A percentile compares a stretch with the other conserved stretches of the same genome.
phyloP scores from a whole-genome alignment of 73 alveolate species.

The Loxodes magnus region DNA sequence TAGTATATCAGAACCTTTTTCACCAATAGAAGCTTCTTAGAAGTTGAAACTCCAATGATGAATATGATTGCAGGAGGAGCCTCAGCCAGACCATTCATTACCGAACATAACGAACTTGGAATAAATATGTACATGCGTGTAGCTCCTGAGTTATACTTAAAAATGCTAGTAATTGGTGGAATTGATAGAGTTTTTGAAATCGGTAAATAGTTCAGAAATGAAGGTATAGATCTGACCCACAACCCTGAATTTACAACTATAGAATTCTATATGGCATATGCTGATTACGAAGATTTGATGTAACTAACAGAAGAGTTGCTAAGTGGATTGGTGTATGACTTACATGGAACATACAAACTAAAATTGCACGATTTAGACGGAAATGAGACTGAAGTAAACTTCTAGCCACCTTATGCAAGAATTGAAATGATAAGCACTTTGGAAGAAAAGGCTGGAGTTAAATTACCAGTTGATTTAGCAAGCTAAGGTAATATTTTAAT shows the following conservation, averaged over 20 bases:
- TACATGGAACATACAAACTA: conserved; percentile 86
- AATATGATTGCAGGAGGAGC: conserved; percentile 99
- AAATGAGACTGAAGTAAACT: conserved; percentile 67
- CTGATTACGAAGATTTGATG: conserved; percentile 98
- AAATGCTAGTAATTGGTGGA: conserved; percentile 99
- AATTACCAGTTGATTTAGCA: conserved; percentile 62
- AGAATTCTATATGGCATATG: conserved; percentile 97
- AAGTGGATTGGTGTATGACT: conserved; percentile 57
- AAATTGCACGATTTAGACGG: conserved; percentile 41
- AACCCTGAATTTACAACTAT: conserved; percentile 99
- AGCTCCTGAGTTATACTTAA: conserved; percentile 98
- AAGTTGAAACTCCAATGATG: conserved; percentile 99
- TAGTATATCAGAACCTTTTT: conserved; percentile 80
- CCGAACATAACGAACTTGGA: conserved; percentile 95
- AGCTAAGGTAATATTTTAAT: conserved; percentile 80
- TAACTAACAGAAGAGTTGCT: conserved; percentile 65
- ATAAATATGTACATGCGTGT: conserved; percentile 96
- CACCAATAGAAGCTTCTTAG: conserved; percentile 84
- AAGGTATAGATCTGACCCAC: conserved; percentile 98
- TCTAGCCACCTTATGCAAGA: conserved; percentile 96
- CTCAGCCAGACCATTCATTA: conserved; percentile 96
- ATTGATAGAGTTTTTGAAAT: conserved; percentile 98
- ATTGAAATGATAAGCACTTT: conserved; percentile 70
- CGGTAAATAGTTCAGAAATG: conserved; percentile 98
- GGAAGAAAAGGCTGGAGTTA: conserved; percentile 27